Evolutionary conservation across 164 flowering plant genomes (phyloP), one percentile per base, ranked within the genome.

Genomic region (Piper betle): DNA sequence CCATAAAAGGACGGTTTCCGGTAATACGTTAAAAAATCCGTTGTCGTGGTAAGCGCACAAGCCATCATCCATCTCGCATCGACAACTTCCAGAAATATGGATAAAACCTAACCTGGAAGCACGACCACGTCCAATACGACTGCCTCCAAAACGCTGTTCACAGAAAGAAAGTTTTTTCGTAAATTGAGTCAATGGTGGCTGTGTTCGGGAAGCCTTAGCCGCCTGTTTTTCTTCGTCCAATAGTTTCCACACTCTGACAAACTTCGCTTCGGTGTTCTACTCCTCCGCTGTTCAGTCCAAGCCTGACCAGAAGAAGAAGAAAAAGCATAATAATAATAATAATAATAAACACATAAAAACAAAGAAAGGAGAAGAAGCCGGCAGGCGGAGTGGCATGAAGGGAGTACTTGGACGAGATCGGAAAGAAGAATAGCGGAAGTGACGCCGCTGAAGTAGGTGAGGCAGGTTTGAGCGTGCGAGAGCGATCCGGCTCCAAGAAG

Each of bases 351-450:
- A 37, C 12, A 3, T 12, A 25, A 25, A 55, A 63, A n/a, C 18
- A 40, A 3, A 17, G 37, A 18, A 37, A 55, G 6, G 11, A 64
- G n/a, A 15, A 63, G 42, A 9, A 39, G 6, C 8, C 16, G 2
- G 11, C n/a, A 59, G 11, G 1, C 8, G 37, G 33, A n/a, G 16
- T 39, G 38, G 38, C 5, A 62, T 12, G 40, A 8, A 53, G 37
- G 69, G 52, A 57, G 25, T 62, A 85, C 97, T 88, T 80, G 96
- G 65, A 82, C 81, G 50, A 93, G 86, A 61, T 87, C 97, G 39
- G 97, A 86, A 38, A 93, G 88, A 17, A 93, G 80, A 69, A 93
- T 93, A 2, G 95, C 99, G 38, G 90, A 20, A 41, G 97, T 90
- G 62, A 90, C 97, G 1, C 97, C 96, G 40, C 91, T 93, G 0